Base-by-base conservation (phyloP, 139 green algal genomes). In the Zygnema cylindricum region DNA sequence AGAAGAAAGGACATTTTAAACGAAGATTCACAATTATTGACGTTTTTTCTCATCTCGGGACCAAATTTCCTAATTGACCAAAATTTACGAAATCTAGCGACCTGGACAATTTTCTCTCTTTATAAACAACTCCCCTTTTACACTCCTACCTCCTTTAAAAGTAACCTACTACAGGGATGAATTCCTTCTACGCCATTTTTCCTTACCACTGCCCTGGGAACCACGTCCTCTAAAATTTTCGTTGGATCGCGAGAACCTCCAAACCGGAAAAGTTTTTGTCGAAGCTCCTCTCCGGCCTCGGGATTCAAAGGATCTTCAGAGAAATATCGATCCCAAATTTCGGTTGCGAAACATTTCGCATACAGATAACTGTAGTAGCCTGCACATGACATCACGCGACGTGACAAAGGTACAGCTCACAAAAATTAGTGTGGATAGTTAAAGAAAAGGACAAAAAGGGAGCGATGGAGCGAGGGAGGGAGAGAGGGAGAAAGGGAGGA, bases 301-400 rank as follows among this genome's bases (percentile, higher is more conserved):
- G 33, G 21, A 25, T 86, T 86, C 25, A 86, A 76, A 33, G 86
- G 43, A 79, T 95, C 93, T 0, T 77, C 88, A 22, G 76, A 86
- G 21, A 96, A 90, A n/a, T 92, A 77, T 32, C 81, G 69, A 22
- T 91, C 2, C 95, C 95, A 98, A 0, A 97, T 69, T 1, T 88
- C 63, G 0, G 94, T 88, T 0, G 95, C 88, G 69, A 98, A 90
- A 85, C 88, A 94, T 22, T 94, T 85, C 2, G 95, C 95, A 73
- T 96, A 97, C 1, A 96, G 77, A 86, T 98, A 98, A 32, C 82
- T 89, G 91, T 98, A 98, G 89, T 98, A 98, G 30, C 76, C 76
- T 90, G 85, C 33, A 77, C 54, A 81, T 41, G 3, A 25, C 57
- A 73, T 30, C 30, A 73, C 30, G 57, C 30, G 30, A 30, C 30